Base-by-base conservation (phyloP, 2,329 filamentous ascomycete genomes). In the Parascedosporium putredinis region DNA sequence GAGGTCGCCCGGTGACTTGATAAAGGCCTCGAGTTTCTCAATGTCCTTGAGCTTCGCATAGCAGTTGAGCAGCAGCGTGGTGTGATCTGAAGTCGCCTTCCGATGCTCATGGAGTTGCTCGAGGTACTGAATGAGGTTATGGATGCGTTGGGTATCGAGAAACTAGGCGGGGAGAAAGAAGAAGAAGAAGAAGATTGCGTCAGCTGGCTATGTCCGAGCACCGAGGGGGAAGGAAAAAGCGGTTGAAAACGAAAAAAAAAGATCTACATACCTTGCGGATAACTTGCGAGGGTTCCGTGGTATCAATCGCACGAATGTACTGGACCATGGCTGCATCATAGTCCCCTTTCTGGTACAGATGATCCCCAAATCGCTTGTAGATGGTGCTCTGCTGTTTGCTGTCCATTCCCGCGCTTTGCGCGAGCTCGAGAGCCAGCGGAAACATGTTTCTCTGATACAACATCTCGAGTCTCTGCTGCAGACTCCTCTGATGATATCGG, bases 261-360 rank as follows among this genome's bases (percentile, higher is more conserved):
- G 12, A 8, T 2, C n/a, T 9, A 16, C 58, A 47, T 61, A 86
- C 85, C 71, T 95, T 96, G 58, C 91, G 79, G 60, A 97, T 96
- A 44, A 97, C 88, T 61, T 96, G 91, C 2, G 91, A 96, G 5
- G 91, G 91, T 59, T 97, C 91, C 0, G 91, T 97, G 52, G 88
- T 93, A 61, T 96, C 90, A 52, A 98, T 96, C 0, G 94, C 91
- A 57, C 88, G 86, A 54, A 98, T 81, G 62, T 98, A 98, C 64
- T 97, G 93, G 59, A 94, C 85, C 94, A 98, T 98, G n/a, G 94
- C 90, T 5, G 87, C 93, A 61, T 98, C 93, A 60, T 91, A 98
- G 61, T 96, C 90, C 4, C 86, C 88, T 60, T 95, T 95, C 56
- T 94, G 88, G 60, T 98, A 97, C 3, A 97, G 68, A 59, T 91